Evolutionary conservation across 2,329 filamentous ascomycete species (phyloP).

Genomic region (Akanthomyces dipterigenus): DNA sequence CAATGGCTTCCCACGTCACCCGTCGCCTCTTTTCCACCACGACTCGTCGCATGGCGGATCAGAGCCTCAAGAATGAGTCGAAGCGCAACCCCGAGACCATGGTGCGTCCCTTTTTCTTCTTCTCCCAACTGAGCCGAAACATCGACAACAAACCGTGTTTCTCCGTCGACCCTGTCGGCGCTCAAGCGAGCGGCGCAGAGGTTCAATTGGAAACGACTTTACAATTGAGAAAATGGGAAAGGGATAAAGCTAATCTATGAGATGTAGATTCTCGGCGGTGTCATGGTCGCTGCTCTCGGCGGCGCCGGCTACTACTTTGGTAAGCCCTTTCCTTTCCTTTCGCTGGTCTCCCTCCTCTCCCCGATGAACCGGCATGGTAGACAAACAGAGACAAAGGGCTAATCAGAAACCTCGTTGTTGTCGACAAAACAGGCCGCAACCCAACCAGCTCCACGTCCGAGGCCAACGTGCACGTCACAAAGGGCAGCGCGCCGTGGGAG

Average conservation of each 20-base stretch:
- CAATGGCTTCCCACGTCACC: constrained; percentile 48
- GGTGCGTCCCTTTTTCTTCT: constrained; percentile 32
- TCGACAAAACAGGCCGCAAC: constrained; percentile 54
- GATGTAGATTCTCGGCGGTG: constrained; percentile 73
- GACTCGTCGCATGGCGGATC: constrained; percentile 42
- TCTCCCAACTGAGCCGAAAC: neutral
- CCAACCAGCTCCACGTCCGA: constrained; percentile 84
- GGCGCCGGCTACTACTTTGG: constrained; percentile 88
- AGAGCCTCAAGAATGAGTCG: constrained; percentile 49
- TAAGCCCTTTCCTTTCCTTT: constrained; percentile 30
- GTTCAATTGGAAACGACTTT: neutral
- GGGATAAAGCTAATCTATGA: neutral
- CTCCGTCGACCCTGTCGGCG: neutral
- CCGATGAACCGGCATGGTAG: too few species aligned
- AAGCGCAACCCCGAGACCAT: constrained; percentile 46
- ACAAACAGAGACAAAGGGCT: neutral
- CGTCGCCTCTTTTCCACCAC: constrained; percentile 51
- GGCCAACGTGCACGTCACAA: constrained; percentile 64
- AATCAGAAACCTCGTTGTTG: neutral
- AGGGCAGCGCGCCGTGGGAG: constrained; percentile 89
- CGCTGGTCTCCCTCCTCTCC: too few species aligned
- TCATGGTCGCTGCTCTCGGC: constrained; percentile 84
- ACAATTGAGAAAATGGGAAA: too few species aligned
- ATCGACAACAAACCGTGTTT: neutral
- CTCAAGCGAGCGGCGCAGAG: neutral